Percentiles rank a stretch among this genome's conserved stretches.
phyloP scores from a whole-genome alignment of 1,284 basidiomycete genomes.

The Somion occarium region DNA sequence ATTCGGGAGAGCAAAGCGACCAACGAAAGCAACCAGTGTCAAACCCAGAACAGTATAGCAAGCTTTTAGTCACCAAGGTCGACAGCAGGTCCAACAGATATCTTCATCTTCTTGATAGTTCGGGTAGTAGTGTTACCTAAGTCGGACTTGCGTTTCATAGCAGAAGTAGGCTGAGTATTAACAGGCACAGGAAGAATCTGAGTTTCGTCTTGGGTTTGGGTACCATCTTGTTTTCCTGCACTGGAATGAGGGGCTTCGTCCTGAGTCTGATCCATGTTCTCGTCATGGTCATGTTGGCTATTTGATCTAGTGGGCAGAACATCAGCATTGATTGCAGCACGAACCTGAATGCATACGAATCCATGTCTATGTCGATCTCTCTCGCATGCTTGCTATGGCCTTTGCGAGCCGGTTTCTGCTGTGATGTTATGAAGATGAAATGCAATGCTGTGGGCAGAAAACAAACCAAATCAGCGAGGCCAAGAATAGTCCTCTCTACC shows the following conservation, averaged over 20 bases:
- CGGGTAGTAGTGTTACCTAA: slow-evolving; percentile 11
- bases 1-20: too few species aligned
- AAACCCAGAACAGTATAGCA: not conserved
- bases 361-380: slow-evolving; percentile 4
- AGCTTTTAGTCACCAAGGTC: slow-evolving; percentile 34
- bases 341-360: slow-evolving; percentile 16
- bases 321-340: not conserved
- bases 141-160: slow-evolving; percentile 26
- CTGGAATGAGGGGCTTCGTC: not conserved
- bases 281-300: not conserved
- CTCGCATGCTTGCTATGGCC: slow-evolving; percentile 15
- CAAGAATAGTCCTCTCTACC: slow-evolving; percentile 56
- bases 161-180: not conserved
- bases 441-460: not conserved
- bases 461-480: slow-evolving; percentile 52
- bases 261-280: not conserved
- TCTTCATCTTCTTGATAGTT: slow-evolving; percentile 33
- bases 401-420: slow-evolving; percentile 27
- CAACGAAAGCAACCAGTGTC: too few species aligned
- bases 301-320: not conserved
- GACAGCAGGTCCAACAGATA: slow-evolving; percentile 34
- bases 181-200: slow-evolving; percentile 23
- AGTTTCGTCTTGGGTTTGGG: slow-evolving; percentile 53
- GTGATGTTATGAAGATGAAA: slow-evolving; percentile 2
- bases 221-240: slow-evolving; percentile 18